Base-by-base conservation (phyloP, 2,329 filamentous ascomycete genomes). In the Plectosphaerella sp. region DNA sequence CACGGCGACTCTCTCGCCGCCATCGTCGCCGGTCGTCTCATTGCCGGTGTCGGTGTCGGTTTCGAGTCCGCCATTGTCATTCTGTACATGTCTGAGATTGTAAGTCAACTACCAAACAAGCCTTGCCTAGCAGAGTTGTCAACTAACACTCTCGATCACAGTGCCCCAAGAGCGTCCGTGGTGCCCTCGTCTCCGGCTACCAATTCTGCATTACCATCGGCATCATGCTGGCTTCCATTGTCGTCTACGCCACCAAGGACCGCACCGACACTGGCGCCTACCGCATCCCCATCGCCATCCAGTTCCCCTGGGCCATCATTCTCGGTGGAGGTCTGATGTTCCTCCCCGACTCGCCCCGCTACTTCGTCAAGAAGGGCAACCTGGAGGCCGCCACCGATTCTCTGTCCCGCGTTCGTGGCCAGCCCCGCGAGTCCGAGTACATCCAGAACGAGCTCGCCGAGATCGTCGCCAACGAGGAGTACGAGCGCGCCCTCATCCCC, bases 391-490 rank as follows among this genome's bases (percentile, higher is more conserved):
- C 90, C 35, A 79, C 84, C 54, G 55, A 70, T 1, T 73, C 83
- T 12, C 79, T 96, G 7, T 71, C 81, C 52, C 80, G 77, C 53
- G 81, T 96, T 33, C 88, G 91, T 66, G 88, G 88, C 55, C 88
- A 95, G 73, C 79, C 86, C 47, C 64, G 71, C 50, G 82, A 88
- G 51, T 92, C 88, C 20, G 80, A 87, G 57, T 91, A 83, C 69
- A 86, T 96, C 71, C 83, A 87, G 72, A 74, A 82, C 56, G 91
- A 96, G 72, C 79, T 95, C 45, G 82, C 87, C 43, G 91, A 96
- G 74, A 90, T 96, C 59, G 79, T 94, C 54, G 91, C 90, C 75
- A 96, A 95, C 78, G 83, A 93, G 71, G 88, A 89, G 72, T 91
- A 93, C 67, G 91, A 96, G 77, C 77, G 86, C 61, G 74, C 81